A percentile compares a stretch with the other conserved stretches of the same genome.
These are phyloP conservation scores for Boechera divaricarpa DNA, from an alignment of 345 rosid genomes.

Conservation along the genomic window DNA sequence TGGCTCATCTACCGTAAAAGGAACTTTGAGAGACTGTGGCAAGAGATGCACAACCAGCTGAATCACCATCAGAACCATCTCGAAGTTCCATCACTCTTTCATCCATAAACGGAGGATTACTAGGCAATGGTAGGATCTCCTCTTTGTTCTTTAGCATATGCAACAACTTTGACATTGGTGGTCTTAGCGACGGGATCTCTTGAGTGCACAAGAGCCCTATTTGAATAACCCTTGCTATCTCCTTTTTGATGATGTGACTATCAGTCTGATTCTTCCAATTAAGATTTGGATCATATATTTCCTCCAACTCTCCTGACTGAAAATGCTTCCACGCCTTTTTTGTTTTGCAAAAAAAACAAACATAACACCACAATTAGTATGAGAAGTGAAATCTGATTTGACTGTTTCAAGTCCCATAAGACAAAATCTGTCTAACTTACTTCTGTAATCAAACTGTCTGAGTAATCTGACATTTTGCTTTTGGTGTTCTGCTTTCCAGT, in stretches of 20 bases:
- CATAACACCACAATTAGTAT: slow-evolving; percentile 28
- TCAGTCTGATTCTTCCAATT: slow-evolving; percentile 47
- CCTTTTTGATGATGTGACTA: slow-evolving; percentile 55
- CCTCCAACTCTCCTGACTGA: slow-evolving; percentile 69
- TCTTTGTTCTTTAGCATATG: slow-evolving; percentile 76
- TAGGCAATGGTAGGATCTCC: slow-evolving; percentile 66
- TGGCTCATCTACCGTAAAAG: slow-evolving; percentile 70
- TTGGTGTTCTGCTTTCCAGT: slow-evolving; percentile 82
- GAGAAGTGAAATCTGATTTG: background rate
- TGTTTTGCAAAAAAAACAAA: slow-evolving; percentile 20
- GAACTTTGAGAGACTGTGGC: slow-evolving; percentile 70
- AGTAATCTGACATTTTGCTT: slow-evolving; percentile 70
- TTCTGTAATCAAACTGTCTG: slow-evolving; percentile 76
- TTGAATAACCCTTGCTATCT: slow-evolving; percentile 68
- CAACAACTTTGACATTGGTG: slow-evolving; percentile 77
- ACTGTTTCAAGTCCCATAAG: slow-evolving; percentile 2
- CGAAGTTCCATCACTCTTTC: slow-evolving; percentile 81
- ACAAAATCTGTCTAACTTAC: slow-evolving; percentile 54
- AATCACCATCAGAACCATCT: slow-evolving; percentile 56
- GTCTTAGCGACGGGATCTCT: slow-evolving; percentile 71
- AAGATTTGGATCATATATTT: slow-evolving; percentile 73
- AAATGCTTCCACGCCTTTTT: slow-evolving; percentile 79
- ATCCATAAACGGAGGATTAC: slow-evolving; percentile 86
- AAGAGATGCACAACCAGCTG: slow-evolving; percentile 57
- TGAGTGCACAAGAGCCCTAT: slow-evolving; percentile 85